A percentile compares a stretch with the other conserved stretches of the same genome.
Evolutionary conservation across 192 early-diverging fungal genomes (phyloP).

Genomic region (Linnemannia zychae): DNA sequence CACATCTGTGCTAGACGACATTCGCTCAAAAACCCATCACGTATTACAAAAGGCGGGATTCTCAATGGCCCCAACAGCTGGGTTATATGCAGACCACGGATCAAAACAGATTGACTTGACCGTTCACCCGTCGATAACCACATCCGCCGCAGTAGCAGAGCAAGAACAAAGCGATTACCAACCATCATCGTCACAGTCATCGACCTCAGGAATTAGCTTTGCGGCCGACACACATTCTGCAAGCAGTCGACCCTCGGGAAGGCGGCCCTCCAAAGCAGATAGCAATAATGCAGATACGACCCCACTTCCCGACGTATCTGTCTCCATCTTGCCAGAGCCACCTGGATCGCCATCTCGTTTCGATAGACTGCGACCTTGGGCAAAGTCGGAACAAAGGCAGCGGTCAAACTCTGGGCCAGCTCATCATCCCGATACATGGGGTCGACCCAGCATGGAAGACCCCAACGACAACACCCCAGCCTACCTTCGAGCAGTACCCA

Average conservation of each 20-base stretch:
- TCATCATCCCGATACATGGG: constrained; percentile 17
- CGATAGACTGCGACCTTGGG: constrained; percentile 24
- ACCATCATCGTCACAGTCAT: background rate
- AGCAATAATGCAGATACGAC: background rate
- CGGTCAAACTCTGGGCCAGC: constrained; percentile 47
- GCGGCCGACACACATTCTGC: background rate
- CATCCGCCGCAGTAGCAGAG: background rate
- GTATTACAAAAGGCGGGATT: constrained; percentile 42
- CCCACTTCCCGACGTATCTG: background rate
- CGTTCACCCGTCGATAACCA: constrained; percentile 15
- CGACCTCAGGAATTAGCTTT: constrained; percentile 23
- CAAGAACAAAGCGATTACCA: background rate
- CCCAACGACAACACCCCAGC: background rate
- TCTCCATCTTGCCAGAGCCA: background rate
- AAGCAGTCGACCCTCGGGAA: constrained; percentile 14
- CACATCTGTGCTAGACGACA: constrained; percentile 36
- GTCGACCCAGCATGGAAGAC: constrained; percentile 9
- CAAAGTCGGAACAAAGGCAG: constrained; percentile 22
- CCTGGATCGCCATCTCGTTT: constrained; percentile 3
- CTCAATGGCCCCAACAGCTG: constrained; percentile 39
- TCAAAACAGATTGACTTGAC: constrained; percentile 28
- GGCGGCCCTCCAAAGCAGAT: constrained; percentile 13
- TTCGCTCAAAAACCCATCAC: constrained; percentile 33
- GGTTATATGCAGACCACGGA: constrained; percentile 33
- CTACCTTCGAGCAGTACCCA: background rate